A percentile compares a stretch with the other conserved stretches of the same genome.
phyloP scores from a whole-genome alignment of 768 basidiomycete species.

The Dentipellis sp. region DNA sequence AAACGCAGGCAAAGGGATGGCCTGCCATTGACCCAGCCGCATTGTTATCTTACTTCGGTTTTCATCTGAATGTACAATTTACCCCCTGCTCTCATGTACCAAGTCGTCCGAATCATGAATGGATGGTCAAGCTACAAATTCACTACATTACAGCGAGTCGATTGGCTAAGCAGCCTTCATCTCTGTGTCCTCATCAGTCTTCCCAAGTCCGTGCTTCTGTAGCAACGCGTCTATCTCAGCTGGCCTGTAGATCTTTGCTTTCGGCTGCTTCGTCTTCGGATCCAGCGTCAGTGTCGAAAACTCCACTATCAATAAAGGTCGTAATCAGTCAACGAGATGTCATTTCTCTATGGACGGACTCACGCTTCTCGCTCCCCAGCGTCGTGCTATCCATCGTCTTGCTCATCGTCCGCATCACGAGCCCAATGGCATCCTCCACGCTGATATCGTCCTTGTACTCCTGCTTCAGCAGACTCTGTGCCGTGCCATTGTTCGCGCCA shows the following conservation, averaged over 20 bases:
- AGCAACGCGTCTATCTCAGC: slow-evolving; percentile 83
- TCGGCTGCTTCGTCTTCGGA: slow-evolving; percentile 62
- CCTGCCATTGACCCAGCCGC: slow-evolving; percentile 54
- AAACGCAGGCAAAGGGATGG: slow-evolving; percentile 53
- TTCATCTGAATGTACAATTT: neutral
- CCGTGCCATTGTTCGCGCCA: slow-evolving; percentile 96
- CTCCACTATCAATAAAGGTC: slow-evolving; percentile 54
- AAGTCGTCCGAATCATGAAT: neutral
- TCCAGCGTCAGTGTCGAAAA: slow-evolving; percentile 92
- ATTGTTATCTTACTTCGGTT: neutral
- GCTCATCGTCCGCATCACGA: slow-evolving; percentile 93
- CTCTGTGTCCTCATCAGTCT: slow-evolving; percentile 79
- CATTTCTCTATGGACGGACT: slow-evolving; percentile 21
- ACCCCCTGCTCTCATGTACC: neutral
- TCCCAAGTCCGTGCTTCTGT: slow-evolving; percentile 69
- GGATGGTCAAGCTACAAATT: neutral
- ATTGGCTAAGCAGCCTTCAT: slow-evolving; percentile 46
- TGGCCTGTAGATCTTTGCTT: slow-evolving; percentile 87
- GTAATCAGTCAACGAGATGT: slow-evolving; percentile 3
- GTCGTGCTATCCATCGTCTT: slow-evolving; percentile 99
- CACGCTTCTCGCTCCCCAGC: slow-evolving; percentile 91
- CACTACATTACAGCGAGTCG: neutral
- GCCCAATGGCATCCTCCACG: slow-evolving; percentile 85
- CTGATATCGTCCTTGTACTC: slow-evolving; percentile 95
- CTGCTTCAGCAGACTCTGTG: slow-evolving; percentile 91